Percentiles rank a stretch among this genome's conserved stretches.
Conservation (phyloP, 2,329 filamentous ascomycete genomes). For the Aureobasidium zeae region DNA sequence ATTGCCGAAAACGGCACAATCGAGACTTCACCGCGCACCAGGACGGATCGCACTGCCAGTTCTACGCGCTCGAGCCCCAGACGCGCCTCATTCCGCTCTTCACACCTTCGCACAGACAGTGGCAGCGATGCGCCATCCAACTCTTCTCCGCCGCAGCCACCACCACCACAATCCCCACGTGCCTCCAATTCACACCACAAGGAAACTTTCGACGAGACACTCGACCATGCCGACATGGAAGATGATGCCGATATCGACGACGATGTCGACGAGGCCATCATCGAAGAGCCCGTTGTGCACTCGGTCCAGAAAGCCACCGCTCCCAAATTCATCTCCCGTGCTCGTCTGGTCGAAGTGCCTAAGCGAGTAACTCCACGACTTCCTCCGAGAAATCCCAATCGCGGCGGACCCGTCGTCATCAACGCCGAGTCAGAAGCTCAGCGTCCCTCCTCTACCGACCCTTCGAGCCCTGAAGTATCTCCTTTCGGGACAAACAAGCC, state of each 20-base stretch:
- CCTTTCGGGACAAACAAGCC: slow-evolving; percentile 7
- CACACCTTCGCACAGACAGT: slow-evolving; percentile 3
- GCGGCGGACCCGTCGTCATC: slow-evolving; percentile 29
- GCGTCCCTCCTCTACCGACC: slow-evolving; percentile 1
- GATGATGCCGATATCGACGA: slow-evolving; percentile 40
- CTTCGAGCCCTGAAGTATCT: slow-evolving; percentile 3
- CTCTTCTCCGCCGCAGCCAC: too few species aligned
- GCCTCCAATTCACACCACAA: slow-evolving; percentile 10
- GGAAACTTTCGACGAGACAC: slow-evolving; percentile 30
- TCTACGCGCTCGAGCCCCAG: slow-evolving; percentile 6
- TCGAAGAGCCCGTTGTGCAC: slow-evolving; percentile 59
- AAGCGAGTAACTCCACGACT: slow-evolving; percentile 71
- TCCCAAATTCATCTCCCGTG: slow-evolving; percentile 47
- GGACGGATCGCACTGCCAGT: slow-evolving; percentile 1
- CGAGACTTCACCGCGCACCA: slow-evolving; percentile 3
- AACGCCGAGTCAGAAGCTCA: slow-evolving; percentile 20
- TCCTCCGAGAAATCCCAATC: slow-evolving; percentile 64
- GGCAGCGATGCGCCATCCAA: slow-evolving; percentile 7
- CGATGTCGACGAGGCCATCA: slow-evolving; percentile 42
- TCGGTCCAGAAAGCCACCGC: slow-evolving; percentile 51
- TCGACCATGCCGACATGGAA: too few species aligned
- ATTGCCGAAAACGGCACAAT: slow-evolving; percentile 26
- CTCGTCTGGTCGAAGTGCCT: slow-evolving; percentile 74
- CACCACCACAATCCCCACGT: slow-evolving; percentile 1
- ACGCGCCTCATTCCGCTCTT: slow-evolving; percentile 7